Base-by-base conservation (phyloP, 192 early-diverging fungal genomes). In the Coemansia sp. region DNA sequence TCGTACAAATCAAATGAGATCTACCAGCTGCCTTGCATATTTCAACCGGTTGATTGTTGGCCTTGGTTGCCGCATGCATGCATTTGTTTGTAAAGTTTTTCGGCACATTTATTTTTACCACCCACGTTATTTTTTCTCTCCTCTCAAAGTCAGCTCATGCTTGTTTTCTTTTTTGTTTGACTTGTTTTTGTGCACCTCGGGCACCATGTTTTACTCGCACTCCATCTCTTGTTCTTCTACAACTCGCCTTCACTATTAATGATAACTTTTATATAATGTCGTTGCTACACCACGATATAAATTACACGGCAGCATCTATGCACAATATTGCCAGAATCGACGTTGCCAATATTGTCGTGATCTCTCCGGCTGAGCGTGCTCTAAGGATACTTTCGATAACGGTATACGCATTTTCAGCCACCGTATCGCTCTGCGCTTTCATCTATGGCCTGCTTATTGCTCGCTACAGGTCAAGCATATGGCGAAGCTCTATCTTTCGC, bases 401-500 rank as follows among this genome's bases (percentile, higher is more conserved):
- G 9, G 32, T 67, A 39, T 67, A 67, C 55, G 23, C 57, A 6
- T 42, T 44, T 25, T 76, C 68, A 5, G 21, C 68, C 1, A 31
- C 4, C 5, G 37, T 64, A 21, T 77, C 75, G 3, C 31, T 72
- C 19, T 5, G 53, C 9, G 61, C 64, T 5, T 72, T 77, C 39
- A 15, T 64, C n/a, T 77, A 77, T 55, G 75, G 75, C 11, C 27
- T 72, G 34, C n/a, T 60, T 3, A 44, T 71, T 25, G 44, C 41
- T 17, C 17, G 46, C 34, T 19, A 51, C 7, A 66, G 64, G 37
- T 62, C 38, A n/a, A 57, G 65, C 15, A 50, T 77, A 8, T 68
- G 69, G 75, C 61, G 36, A 5, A 75, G 62, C 44, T 66, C 66
- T 8, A 75, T 80, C 59, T 61, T 80, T 27, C 73, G 73, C 1